Evolutionary conservation across 495 filamentous ascomycete species (phyloP), one percentile per base, ranked within the genome.

Genomic region (Thermothielavioides terrestris): DNA sequence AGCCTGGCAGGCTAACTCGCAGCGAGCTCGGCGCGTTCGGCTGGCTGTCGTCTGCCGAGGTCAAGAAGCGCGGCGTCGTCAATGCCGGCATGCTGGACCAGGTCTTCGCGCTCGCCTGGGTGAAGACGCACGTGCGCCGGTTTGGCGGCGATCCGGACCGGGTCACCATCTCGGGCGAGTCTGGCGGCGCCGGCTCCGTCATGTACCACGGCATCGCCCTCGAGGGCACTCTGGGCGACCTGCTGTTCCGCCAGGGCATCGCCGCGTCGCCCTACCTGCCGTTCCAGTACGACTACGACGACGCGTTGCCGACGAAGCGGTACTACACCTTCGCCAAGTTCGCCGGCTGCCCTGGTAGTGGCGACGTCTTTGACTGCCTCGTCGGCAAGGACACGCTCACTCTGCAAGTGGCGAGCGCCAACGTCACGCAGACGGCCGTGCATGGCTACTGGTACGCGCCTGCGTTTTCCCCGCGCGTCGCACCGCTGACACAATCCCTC

Each of bases 71-170:
- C 4, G 69, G 64, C 0, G 67, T 63, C 2, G 27, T 61, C 18
- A 68, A 81, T 47, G 68, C 78, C 0, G 72, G 70, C 3, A 49
- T 75, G 0, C 56, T 68, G 0, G 72, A 75, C 57, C 72, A 75
- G 53, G 50, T 62, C 18, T 58, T 74, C 23, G 71, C 65, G 1
- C 57, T 74, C 1, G 50, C 68, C 27, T 76, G 72, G 73, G 63
- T 81, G 37, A 67, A 74, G 34, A 75, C 79, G 35, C 77, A 81
- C 35, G 81, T 82, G 44, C 68, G 49, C 3, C 63, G 67, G 6
- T 81, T 82, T 55, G 71, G 76, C 8, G 76, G 79, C 1, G 61
- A 68, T 47, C 65, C 64, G 31, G 23, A 47, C 1, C 61, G 63
- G 35, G 71, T 77, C 1, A 69, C 68, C 12, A 55, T 71, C 14